A percentile compares a stretch with the other conserved stretches of the same genome.
phyloP scores from a whole-genome alignment of 2,329 filamentous ascomycete genomes.

The Stagonosporopsis chrysanthemi region DNA sequence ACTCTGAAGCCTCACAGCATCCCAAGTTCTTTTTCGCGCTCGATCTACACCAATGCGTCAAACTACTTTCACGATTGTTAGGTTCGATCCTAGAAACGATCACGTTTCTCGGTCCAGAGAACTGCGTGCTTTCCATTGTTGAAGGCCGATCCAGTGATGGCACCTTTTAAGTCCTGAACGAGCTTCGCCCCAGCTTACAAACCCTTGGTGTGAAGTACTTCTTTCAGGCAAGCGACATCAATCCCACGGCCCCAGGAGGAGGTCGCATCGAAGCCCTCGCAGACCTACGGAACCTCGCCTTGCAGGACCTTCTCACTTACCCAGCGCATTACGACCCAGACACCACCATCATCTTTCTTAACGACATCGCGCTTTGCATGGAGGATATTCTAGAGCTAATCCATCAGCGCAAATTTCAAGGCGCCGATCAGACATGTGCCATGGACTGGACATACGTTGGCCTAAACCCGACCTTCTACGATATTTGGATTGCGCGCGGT shows the following conservation, averaged over 20 bases:
- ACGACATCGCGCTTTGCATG: conserved; percentile 68
- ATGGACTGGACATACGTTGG: conserved; percentile 65
- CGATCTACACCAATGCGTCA: conserved; percentile 57
- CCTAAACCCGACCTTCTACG: conserved; percentile 61
- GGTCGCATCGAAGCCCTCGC: conserved; percentile 60
- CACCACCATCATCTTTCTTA: conserved; percentile 86
- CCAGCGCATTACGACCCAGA: conserved; percentile 96
- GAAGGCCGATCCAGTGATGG: conserved; percentile 65
- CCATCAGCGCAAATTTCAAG: conserved; percentile 56
- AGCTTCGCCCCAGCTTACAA: conserved; percentile 51
- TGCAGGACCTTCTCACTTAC: conserved; percentile 54
- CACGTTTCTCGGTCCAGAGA: conserved; percentile 58
- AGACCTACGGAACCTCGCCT: conserved; percentile 61
- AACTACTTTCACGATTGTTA: conserved; percentile 60
- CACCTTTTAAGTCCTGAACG: conserved; percentile 59
- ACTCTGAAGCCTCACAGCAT: conserved; percentile 10
- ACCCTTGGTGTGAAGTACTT: conserved; percentile 51
- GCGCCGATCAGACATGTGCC: conserved; percentile 64
- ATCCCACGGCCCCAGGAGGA: conserved; percentile 46
- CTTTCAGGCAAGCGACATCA: conserved; percentile 53
- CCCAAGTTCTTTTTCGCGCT: conserved; percentile 59
- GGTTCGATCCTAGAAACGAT: conserved; percentile 61
- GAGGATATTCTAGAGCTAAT: conserved; percentile 67
- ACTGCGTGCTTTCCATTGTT: conserved; percentile 63
- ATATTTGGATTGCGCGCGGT: conserved; percentile 63